phyloP scores from a whole-genome alignment of 179 eudicot species.

The Beta corolliflora region DNA sequence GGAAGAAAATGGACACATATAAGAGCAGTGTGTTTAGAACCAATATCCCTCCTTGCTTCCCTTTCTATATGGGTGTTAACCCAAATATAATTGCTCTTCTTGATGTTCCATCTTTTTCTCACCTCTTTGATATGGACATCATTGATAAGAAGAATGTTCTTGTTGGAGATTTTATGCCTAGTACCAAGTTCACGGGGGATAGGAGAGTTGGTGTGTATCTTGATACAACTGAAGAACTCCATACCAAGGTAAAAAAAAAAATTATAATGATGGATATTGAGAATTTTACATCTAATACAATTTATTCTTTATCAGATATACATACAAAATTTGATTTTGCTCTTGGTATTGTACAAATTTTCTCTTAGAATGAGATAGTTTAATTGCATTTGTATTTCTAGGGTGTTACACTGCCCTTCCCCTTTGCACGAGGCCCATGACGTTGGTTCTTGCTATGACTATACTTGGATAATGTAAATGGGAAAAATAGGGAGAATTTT shows the following conservation, averaged over 20 bases:
- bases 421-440: no score
- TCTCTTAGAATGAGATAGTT: no score
- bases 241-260: constrained; percentile 72
- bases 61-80: constrained; percentile 55
- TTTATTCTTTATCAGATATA: no score
- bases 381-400: no score
- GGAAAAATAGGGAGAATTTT: no score
- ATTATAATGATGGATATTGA: no score
- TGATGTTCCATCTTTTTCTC: constrained; percentile 59
- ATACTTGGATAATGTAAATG: no score
- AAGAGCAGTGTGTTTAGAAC: constrained; percentile 82
- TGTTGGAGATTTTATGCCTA: constrained; percentile 86
- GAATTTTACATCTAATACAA: no score
- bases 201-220: constrained; percentile 78
- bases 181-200: constrained; percentile 58
- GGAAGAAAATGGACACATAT: constrained; percentile 55
- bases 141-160: constrained; percentile 66
- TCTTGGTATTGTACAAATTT: no score
- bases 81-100: constrained; percentile 72
- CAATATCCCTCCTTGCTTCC: constrained; percentile 78
- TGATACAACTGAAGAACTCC: constrained; percentile 71
- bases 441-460: no score
- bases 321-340: no score
- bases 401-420: no score
- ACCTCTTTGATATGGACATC: constrained; percentile 69